Base-by-base conservation (phyloP, 2,329 filamentous ascomycete genomes). In the Celoporthe dispersa region DNA sequence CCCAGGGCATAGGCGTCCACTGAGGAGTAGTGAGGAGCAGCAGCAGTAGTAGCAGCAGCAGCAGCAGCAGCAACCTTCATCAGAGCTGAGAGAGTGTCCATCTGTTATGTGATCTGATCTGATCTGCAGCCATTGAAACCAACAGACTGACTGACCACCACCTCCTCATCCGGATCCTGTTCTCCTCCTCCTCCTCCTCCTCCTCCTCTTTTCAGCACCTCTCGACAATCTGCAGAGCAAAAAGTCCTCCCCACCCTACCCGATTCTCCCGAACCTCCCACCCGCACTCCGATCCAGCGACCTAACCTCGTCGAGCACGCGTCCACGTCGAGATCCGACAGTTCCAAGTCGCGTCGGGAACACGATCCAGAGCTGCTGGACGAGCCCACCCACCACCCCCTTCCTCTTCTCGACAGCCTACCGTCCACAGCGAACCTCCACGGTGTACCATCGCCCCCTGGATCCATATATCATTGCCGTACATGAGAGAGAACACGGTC, bases 401-500 rank as follows among this genome's bases (percentile, higher is more conserved):
- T 22, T 28, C 14, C 55, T 19, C 55, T 9, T 19, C 28, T 59
- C 14, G 31, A 60, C 22, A 60, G 8, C 22, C 19, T 9, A 6
- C 33, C 57, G 2, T 37, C 16, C 33, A 37, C 22, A 37, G 19
- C 22, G 57, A 33, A 37, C 57, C 44, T n/a, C 44, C 44, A 48
- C 19, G 44, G 22, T n/a, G 19, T 48, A 48, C 44, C 8, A 48
- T 22, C 3, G 19, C 5, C 31, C 33, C 22, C 16, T 37, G 57
- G 19, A 19, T 4, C 19, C 57, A 31, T 31, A 57, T 28, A 57
- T 31, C 33, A 57, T 19, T 39, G 37, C 66, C 39, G 35, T 64
- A 44, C 59, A 65, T 70, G 70, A 39, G 39, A 48, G 37, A 57
- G 22, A 37, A 31, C 14, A 64, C 68, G 70, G 66, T 59, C 65